phyloP scores from a whole-genome alignment of 2,329 filamentous ascomycete species.

The Ploettnerulaceae sp. region DNA sequence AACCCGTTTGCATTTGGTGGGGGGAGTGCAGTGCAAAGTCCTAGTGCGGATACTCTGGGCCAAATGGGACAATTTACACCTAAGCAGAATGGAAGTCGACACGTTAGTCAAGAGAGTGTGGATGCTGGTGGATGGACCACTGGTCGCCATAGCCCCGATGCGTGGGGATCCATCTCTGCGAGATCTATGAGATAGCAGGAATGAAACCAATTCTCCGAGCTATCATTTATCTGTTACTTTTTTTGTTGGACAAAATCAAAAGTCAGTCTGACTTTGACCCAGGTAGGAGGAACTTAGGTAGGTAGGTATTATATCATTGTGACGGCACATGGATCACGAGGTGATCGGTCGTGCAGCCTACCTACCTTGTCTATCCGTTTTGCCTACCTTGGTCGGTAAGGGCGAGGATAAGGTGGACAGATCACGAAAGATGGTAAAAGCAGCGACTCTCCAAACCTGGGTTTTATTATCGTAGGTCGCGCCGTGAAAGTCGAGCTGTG shows the following conservation, averaged over 20 bases:
- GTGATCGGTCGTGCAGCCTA: too few species aligned
- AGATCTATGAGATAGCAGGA: conserved; percentile 29
- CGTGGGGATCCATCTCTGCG: conserved; percentile 61
- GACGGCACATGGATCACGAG: too few species aligned
- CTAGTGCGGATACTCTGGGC: conserved; percentile 27
- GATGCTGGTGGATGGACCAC: conserved; percentile 50
- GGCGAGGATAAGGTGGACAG: not conserved
- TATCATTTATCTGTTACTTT: too few species aligned
- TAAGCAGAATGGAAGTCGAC: conserved; percentile 34
- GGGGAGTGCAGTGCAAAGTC: conserved; percentile 19
- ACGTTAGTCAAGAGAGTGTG: conserved; percentile 67
- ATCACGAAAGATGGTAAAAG: too few species aligned
- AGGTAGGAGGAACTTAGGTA: not conserved
- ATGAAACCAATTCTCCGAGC: not conserved
- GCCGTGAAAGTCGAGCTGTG: too few species aligned
- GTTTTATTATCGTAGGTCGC: too few species aligned
- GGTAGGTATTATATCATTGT: not conserved
- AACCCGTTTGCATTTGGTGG: conserved; percentile 32
- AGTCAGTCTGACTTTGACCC: not conserved
- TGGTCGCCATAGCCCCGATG: conserved; percentile 73
- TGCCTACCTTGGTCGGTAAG: not conserved
- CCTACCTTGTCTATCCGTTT: too few species aligned
- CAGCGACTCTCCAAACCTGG: too few species aligned
- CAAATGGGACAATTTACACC: conserved; percentile 22
- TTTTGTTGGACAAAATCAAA: too few species aligned